phyloP scores from a whole-genome alignment of 352 stramenopile species.

The Globisporangium takayamanum region DNA sequence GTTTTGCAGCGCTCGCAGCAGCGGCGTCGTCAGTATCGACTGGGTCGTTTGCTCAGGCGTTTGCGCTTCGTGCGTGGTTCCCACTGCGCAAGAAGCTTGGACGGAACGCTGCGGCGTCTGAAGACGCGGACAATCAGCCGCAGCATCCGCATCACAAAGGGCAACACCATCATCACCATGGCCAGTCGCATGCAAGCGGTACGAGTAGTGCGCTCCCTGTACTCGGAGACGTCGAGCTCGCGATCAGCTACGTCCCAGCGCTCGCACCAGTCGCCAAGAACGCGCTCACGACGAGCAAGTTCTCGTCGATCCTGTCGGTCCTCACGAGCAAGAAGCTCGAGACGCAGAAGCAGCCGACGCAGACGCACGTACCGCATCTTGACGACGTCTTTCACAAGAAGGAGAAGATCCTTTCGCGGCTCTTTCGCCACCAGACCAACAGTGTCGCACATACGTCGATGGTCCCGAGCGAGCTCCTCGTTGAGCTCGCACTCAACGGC shows the following conservation, averaged over 20 bases:
- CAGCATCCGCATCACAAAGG: background rate
- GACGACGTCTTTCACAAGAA: conserved; percentile 18
- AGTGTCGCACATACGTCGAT: conserved; percentile 14
- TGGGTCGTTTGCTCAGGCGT: conserved; percentile 16
- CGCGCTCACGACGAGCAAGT: conserved; percentile 3
- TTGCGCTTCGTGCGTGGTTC: conserved; percentile 45
- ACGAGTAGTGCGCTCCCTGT: conserved; percentile 2
- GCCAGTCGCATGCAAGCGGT: conserved; percentile 3
- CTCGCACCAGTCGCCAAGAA: background rate
- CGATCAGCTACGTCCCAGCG: conserved; percentile 32
- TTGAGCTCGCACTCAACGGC: conserved; percentile 57
- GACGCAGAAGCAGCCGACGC: conserved; percentile 4
- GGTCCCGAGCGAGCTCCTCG: conserved; percentile 40
- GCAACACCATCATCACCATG: conserved; percentile 6
- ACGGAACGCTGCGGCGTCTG: background rate
- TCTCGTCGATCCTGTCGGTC: conserved; percentile 40
- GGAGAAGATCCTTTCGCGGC: conserved; percentile 38
- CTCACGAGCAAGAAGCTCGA: conserved; percentile 32
- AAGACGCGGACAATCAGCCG: conserved; percentile 8
- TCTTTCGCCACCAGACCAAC: conserved; percentile 33
- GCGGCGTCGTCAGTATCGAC: background rate
- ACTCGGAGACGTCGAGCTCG: conserved; percentile 51
- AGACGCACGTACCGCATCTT: background rate
- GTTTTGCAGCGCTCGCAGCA: conserved; percentile 17
- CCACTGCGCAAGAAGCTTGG: conserved; percentile 27